phyloP scores from a whole-genome alignment of 768 basidiomycete species.

The Hydnomerulius pinastri region DNA sequence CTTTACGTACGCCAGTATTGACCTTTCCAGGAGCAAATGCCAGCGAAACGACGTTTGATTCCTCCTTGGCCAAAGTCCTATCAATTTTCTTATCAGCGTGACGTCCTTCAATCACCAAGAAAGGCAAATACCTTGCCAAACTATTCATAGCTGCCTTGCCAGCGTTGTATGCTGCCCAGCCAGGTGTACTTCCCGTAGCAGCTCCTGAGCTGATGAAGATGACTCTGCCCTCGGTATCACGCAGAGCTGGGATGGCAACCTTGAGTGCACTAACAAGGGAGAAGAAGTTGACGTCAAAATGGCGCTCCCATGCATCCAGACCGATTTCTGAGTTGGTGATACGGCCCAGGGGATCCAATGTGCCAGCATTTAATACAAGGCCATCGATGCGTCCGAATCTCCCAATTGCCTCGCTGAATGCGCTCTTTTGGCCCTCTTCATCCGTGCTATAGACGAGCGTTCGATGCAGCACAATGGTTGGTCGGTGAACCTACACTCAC shows the following conservation, averaged over 20 bases:
- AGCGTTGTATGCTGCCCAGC: slow-evolving; percentile 84
- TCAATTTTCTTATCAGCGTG: slow-evolving; percentile 3
- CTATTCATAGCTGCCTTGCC: slow-evolving; percentile 91
- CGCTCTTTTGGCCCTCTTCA: slow-evolving; percentile 52
- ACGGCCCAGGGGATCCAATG: slow-evolving; percentile 66
- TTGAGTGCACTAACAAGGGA: slow-evolving; percentile 74
- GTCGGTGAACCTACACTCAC: slow-evolving; percentile 44
- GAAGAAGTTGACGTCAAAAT: slow-evolving; percentile 89
- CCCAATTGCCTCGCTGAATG: slow-evolving; percentile 52
- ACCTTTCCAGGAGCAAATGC: slow-evolving; percentile 89
- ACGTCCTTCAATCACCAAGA: slow-evolving; percentile 1
- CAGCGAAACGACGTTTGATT: slow-evolving; percentile 70
- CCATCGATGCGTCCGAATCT: slow-evolving; percentile 65
- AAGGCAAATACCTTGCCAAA: slow-evolving; percentile 58
- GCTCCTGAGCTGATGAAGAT: slow-evolving; percentile 89
- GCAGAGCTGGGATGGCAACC: slow-evolving; percentile 67
- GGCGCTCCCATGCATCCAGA: slow-evolving; percentile 62
- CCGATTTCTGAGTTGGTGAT: slow-evolving; percentile 51
- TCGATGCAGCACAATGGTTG: not conserved
- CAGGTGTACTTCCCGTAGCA: slow-evolving; percentile 61
- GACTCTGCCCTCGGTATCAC: slow-evolving; percentile 61
- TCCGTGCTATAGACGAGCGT: slow-evolving; percentile 50
- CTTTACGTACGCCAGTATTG: slow-evolving; percentile 65
- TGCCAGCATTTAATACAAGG: slow-evolving; percentile 84
- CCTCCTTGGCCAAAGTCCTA: slow-evolving; percentile 85